Evolutionary conservation across 1,139 yeast species (phyloP).

Genomic region (Candida sojae): DNA sequence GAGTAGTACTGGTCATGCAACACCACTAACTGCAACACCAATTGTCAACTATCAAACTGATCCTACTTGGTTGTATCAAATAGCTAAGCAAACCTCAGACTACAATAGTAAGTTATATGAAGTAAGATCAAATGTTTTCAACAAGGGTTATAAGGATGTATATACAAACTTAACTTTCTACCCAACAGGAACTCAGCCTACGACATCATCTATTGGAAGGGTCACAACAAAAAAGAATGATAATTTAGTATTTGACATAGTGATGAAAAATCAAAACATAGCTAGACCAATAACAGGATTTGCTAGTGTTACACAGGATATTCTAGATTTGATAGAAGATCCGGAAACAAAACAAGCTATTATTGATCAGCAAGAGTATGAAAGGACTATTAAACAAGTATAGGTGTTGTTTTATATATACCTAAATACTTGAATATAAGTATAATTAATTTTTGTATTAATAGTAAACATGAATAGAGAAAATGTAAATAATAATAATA

Average conservation of each 20-base stretch:
- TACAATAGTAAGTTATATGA: constrained; percentile 65
- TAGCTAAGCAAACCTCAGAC: constrained; percentile 73
- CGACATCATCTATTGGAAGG: constrained; percentile 24
- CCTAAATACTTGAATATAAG: neutral
- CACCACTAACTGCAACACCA: constrained; percentile 43
- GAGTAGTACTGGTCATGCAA: constrained; percentile 24
- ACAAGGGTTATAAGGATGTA: constrained; percentile 71
- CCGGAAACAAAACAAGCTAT: constrained; percentile 64
- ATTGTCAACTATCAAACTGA: constrained; percentile 54
- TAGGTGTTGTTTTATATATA: too few relatives aligned
- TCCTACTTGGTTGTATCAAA: constrained; percentile 85
- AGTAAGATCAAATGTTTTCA: constrained; percentile 55
- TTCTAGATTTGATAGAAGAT: constrained; percentile 57
- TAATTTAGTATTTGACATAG: constrained; percentile 50
- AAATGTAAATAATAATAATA: neutral
- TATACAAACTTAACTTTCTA: constrained; percentile 79
- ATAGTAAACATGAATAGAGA: constrained; percentile 7
- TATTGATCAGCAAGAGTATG: constrained; percentile 62
- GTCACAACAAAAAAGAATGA: constrained; percentile 17
- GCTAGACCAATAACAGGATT: constrained; percentile 62
- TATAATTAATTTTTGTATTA: constrained; percentile 3
- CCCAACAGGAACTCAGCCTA: constrained; percentile 79
- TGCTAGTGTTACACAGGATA: constrained; percentile 52
- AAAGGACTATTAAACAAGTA: constrained; percentile 23
- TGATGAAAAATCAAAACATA: constrained; percentile 14